Base-by-base conservation (phyloP, 2,329 filamentous ascomycete species). In the Fusarium sp. region DNA sequence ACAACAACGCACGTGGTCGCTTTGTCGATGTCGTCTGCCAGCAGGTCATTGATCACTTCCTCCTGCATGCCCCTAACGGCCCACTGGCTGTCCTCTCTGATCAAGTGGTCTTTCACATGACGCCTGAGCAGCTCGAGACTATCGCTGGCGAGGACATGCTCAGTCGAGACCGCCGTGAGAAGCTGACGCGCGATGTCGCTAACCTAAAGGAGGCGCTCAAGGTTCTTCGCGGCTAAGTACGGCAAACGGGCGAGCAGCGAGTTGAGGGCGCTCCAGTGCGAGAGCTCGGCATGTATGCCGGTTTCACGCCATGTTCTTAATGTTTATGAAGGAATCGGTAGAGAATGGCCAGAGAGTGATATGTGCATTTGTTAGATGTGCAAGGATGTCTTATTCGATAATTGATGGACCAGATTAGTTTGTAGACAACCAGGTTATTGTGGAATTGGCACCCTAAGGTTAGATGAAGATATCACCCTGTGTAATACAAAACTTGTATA, bases 21-120 rank as follows among this genome's bases (percentile, higher is more conserved):
- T 91, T 93, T 59, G 83, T 91, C 3, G 90, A 93, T 68, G 85
- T 81, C 5, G 76, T 93, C 3, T 88, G 83, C 71, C 84, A 85
- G 63, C 90, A 92, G 66, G 87, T 84, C 0, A 79, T 87, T 3
- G 84, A 86, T 43, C 78, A 88, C 71, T 82, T 82, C 61, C 80
- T 92, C 0, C 76, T 91, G 0, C 78, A 77, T 2, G 83, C 85
- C 0, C 72, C 81, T 0, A 66, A 81, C 0, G 85, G 85, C 7
- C 89, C 89, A 0, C 77, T 91, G 3, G 80, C 77, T 11, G 77
- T 88, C 0, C 84, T 92, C 43, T 84, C 81, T 0, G 81, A 87
- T 0, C 74, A 81, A 0, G 85, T 86, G 40, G 81, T 91, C 0
- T 76, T 84, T 18, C 64, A 72, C 0, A 77, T 92, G 54, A 80